Conservation (phyloP, 345 rosid species). For the Populus simonii region DNA sequence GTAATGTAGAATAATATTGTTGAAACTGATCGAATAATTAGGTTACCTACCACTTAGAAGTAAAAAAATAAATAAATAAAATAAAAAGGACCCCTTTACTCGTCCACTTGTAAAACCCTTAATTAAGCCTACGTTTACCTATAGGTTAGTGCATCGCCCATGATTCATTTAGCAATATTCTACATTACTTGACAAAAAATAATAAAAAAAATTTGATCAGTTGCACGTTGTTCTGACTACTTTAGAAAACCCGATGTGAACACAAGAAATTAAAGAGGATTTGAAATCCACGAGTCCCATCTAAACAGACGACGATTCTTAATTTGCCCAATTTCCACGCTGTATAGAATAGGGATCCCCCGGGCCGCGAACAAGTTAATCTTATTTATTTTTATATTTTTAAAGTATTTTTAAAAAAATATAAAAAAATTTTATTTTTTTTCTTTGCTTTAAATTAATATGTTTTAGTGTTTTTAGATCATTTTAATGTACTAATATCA, state of each 20-base stretch:
- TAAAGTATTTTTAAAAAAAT: too few species aligned
- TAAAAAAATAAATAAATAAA: too few species aligned
- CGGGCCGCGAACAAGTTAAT: too few species aligned
- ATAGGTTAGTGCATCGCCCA: not conserved
- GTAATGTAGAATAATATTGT: too few species aligned
- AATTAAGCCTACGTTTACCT: not conserved
- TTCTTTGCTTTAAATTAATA: too few species aligned
- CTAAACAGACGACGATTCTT: not conserved
- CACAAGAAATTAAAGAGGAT: not conserved
- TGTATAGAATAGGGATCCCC: too few species aligned
- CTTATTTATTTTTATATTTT: too few species aligned
- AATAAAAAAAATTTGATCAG: not conserved
- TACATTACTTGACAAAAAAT: too few species aligned
- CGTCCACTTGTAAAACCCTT: not conserved
- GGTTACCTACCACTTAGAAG: not conserved
- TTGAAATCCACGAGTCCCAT: not conserved
- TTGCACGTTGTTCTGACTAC: not conserved
- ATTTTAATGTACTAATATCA: too few species aligned
- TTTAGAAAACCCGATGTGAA: not conserved
- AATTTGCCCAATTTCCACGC: not conserved
- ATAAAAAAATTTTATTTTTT: too few species aligned
- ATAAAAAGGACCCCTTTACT: not conserved
- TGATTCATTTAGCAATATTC: not conserved
- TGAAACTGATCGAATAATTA: not conserved
- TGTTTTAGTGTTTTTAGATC: accelerated